phyloP scores from a whole-genome alignment of 768 basidiomycete genomes.

The Auriculariales sp. region DNA sequence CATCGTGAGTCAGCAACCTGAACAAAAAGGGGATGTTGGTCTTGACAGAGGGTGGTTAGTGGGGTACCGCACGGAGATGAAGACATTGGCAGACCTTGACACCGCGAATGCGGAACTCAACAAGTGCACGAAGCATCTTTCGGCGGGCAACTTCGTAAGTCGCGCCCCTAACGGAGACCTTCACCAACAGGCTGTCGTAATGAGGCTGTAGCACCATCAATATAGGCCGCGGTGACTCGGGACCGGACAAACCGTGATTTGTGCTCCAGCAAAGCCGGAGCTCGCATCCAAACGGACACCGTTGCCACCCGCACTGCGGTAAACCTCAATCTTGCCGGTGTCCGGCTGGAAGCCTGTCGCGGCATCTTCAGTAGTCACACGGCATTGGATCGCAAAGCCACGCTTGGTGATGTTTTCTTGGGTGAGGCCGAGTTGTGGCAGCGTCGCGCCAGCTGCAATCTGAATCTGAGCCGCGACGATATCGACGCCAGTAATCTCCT shows the following conservation, averaged over 20 bases:
- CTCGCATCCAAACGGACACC: constrained; percentile 94
- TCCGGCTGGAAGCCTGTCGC: constrained; percentile 91
- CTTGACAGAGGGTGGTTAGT: constrained; percentile 21
- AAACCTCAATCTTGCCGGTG: constrained; percentile 98
- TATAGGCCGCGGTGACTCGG: not conserved
- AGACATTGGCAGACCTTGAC: constrained; percentile 54
- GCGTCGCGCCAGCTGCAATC: constrained; percentile 95
- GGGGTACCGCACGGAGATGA: not conserved
- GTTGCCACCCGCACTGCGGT: constrained; percentile 96
- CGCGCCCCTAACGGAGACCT: constrained; percentile 88
- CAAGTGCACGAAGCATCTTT: constrained; percentile 98
- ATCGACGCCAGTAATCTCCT: constrained; percentile 99
- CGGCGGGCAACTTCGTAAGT: constrained; percentile 97
- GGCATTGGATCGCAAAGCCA: constrained; percentile 96
- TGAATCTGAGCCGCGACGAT: constrained; percentile 99
- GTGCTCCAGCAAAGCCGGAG: constrained; percentile 96
- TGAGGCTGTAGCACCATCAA: constrained; percentile 53
- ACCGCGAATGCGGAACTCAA: constrained; percentile 98
- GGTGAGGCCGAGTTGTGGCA: constrained; percentile 86
- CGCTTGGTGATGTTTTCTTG: constrained; percentile 94
- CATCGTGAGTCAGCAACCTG: constrained; percentile 89
- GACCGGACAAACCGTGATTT: constrained; percentile 65
- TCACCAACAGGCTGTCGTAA: constrained; percentile 95
- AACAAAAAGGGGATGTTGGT: constrained; percentile 99
- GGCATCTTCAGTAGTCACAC: constrained; percentile 95